These are phyloP conservation scores for Cercospora sp. DNA, from an alignment of 2,329 filamentous ascomycete genomes.

Conservation along the genomic window DNA sequence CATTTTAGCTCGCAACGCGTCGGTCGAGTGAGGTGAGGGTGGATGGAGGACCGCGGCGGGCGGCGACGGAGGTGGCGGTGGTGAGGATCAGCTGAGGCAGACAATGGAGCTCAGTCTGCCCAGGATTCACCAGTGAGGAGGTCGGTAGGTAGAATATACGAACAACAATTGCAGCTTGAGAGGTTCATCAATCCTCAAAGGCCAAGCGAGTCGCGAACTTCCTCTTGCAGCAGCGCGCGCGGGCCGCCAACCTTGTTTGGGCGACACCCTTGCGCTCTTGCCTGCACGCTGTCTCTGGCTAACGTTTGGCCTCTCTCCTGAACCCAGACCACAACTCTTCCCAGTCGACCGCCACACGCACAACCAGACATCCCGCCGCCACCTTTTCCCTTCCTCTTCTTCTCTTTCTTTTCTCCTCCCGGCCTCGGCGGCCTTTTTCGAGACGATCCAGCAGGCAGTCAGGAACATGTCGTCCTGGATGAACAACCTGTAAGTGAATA, in stretches of 20 bases:
- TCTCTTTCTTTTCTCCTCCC: slow-evolving; percentile 4
- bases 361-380: neutral
- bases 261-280: neutral
- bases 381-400: neutral
- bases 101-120: neutral
- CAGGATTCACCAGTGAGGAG: neutral
- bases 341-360: neutral
- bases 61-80: neutral
- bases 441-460: neutral
- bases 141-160: neutral
- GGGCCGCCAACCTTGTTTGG: slow-evolving; percentile 6
- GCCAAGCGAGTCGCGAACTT: slow-evolving; percentile 1
- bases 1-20: slow-evolving; percentile 14
- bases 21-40: neutral
- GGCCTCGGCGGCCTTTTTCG: neutral
- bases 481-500: slow-evolving; percentile 41
- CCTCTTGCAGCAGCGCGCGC: slow-evolving; percentile 1
- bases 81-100: neutral
- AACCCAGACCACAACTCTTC: neutral
- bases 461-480: slow-evolving; percentile 41
- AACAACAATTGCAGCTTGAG: neutral
- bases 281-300: neutral
- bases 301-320: slow-evolving; percentile 5
- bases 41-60: neutral
- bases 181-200: neutral